Base-by-base conservation (phyloP, 2,329 filamentous ascomycete genomes). In the Passalora sequoiae region DNA sequence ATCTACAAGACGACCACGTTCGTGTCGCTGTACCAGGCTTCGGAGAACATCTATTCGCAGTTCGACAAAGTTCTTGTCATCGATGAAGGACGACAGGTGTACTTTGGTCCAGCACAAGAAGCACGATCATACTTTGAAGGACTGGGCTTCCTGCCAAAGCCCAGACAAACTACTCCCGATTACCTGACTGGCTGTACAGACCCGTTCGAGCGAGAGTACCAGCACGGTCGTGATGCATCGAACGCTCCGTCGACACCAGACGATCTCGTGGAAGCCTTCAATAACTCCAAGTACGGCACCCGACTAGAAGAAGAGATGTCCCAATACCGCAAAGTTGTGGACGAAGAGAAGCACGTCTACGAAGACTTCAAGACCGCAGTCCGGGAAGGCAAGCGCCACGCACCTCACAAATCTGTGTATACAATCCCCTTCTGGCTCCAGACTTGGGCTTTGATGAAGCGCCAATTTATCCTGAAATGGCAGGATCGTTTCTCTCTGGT, bases 51-150 rank as follows among this genome's bases (percentile, higher is more conserved):
- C 81, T 33, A 88, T 85, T 49, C 86, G 83, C 43, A 86, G 87
- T 62, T 91, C 49, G 86, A 94, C 70, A 92, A 91, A 64, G 86
- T 92, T 9, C 70, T 94, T 58, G 83, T 89, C 25, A 85, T 92
- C 43, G 84, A 89, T 49, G 76, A 78, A 29, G 86, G 86, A 2
- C 77, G 76, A 20, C 81, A 89, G 61, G 83, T 86, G 24, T 92
- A 81, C 67, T 89, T 86, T 47, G 86, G 86, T 1, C 81, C 82
- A 0, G 68, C 77, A 0, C 65, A 72, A 1, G 77, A 85, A 50
- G 86, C 86, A 1, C 74, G 84, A 19, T 66, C 66, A 37, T 91
- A 91, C 62, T 91, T 92, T 47, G 86, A 91, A 59, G 69, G 76
- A 1, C 75, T 92, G 1, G 87, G 87, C 0, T 92, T 88, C 60